Evolutionary conservation across 177 flowering plant species (phyloP).

Genomic region (Tripterygium wilfordii): DNA sequence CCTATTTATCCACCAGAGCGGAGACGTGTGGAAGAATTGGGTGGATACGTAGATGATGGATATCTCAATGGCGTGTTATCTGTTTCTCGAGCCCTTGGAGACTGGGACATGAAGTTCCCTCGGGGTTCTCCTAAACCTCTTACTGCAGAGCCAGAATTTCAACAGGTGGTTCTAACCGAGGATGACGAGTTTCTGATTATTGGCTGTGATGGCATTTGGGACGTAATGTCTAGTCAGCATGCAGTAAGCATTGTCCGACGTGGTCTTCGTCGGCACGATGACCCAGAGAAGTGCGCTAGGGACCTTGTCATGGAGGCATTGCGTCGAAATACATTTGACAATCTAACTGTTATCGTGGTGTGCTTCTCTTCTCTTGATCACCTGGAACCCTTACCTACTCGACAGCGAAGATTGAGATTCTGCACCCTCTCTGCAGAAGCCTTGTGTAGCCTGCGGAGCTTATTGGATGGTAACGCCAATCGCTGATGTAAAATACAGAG

Average conservation of each 20-base stretch:
- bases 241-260: background rate
- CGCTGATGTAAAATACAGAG: background rate
- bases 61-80: background rate
- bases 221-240: background rate
- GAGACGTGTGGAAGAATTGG: background rate
- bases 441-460: background rate
- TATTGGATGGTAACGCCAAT: background rate
- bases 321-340: background rate
- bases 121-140: background rate
- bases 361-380: conserved; percentile 1
- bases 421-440: background rate
- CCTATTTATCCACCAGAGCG: conserved; percentile 1
- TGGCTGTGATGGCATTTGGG: conserved; percentile 2
- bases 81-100: background rate
- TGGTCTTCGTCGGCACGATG: background rate
- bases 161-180: background rate
- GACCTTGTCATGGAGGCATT: conserved; percentile 2
- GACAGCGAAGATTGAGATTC: background rate
- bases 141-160: conserved; percentile 1
- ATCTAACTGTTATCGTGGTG: background rate
- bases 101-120: conserved; percentile 1
- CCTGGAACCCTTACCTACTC: background rate
- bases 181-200: conserved; percentile 1
- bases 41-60: background rate
- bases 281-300: conserved; percentile 1